Conservation (phyloP, 1,284 basidiomycete species). For the Afroboletus lepidellus region DNA sequence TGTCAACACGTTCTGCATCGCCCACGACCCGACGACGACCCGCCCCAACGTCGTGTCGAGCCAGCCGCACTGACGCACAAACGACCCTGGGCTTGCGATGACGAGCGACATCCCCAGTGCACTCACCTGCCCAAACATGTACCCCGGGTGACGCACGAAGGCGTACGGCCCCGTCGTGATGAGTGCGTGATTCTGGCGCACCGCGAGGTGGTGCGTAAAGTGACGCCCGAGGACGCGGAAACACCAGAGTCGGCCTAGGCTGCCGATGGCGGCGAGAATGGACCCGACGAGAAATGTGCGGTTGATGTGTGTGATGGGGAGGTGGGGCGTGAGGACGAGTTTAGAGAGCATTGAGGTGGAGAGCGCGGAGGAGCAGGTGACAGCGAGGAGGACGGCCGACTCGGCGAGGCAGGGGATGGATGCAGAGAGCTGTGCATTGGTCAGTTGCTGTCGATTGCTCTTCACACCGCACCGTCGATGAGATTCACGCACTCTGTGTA, state of each 20-base stretch:
- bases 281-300: slow-evolving; percentile 19
- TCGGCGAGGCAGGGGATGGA: slow-evolving; percentile 32
- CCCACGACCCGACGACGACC: slow-evolving; percentile 21
- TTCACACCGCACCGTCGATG: neutral
- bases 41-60: slow-evolving; percentile 20
- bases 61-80: slow-evolving; percentile 25
- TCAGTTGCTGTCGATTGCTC: neutral
- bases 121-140: slow-evolving; percentile 22
- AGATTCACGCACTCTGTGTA: slow-evolving; percentile 27
- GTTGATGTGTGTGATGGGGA: slow-evolving; percentile 17
- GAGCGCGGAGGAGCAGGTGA: slow-evolving; percentile 13
- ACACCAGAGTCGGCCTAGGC: slow-evolving; percentile 30
- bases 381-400: slow-evolving; percentile 19
- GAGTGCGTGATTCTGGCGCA: slow-evolving; percentile 28
- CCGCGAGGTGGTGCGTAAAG: slow-evolving; percentile 33
- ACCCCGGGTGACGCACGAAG: slow-evolving; percentile 34
- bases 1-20: slow-evolving; percentile 14
- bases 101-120: slow-evolving; percentile 28
- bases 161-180: slow-evolving; percentile 34
- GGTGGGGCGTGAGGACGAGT: slow-evolving; percentile 18
- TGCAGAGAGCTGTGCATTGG: slow-evolving; percentile 18
- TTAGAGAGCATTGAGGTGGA: slow-evolving; percentile 23
- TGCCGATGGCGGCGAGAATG: slow-evolving; percentile 16
- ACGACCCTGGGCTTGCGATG: slow-evolving; percentile 28
- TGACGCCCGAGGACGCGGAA: slow-evolving; percentile 29